A percentile compares a stretch with the other conserved stretches of the same genome.
Conservation (phyloP, 148 eudicot species). For the Silene conica region DNA sequence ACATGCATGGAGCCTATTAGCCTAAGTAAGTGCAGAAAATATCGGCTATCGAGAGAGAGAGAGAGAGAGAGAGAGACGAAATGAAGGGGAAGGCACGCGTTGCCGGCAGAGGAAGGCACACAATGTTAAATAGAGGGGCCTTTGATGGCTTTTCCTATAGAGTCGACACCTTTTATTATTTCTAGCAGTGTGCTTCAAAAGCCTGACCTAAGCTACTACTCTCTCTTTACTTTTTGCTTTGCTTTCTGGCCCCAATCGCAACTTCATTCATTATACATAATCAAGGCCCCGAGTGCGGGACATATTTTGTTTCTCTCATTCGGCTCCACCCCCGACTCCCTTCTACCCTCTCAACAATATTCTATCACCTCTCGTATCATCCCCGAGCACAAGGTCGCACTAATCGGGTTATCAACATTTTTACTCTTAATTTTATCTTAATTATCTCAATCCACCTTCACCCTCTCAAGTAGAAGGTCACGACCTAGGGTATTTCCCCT, state of each 20-base stretch:
- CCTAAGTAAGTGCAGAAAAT: neutral
- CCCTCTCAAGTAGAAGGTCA: no score
- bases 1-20: no score
- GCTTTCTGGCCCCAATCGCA: conserved; percentile 29
- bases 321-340: no score
- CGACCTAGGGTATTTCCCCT: no score
- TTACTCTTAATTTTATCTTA: no score
- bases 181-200: conserved; percentile 23
- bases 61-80: conserved; percentile 18
- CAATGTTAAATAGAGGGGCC: neutral
- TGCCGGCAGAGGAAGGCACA: conserved; percentile 59
- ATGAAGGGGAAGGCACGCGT: conserved; percentile 59
- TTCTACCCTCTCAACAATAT: no score
- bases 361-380: no score
- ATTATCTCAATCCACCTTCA: no score
- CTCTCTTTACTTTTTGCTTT: conserved; percentile 13
- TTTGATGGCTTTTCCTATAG: neutral
- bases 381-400: no score
- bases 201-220: neutral
- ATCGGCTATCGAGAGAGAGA: conserved; percentile 15
- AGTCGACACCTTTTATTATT: neutral
- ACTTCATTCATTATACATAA: neutral
- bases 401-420: no score
- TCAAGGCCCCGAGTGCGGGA: no score
- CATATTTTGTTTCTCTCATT: no score